Evolutionary conservation across 2,329 filamentous ascomycete species (phyloP).

Genomic region (Blastomyces gilchristii): DNA sequence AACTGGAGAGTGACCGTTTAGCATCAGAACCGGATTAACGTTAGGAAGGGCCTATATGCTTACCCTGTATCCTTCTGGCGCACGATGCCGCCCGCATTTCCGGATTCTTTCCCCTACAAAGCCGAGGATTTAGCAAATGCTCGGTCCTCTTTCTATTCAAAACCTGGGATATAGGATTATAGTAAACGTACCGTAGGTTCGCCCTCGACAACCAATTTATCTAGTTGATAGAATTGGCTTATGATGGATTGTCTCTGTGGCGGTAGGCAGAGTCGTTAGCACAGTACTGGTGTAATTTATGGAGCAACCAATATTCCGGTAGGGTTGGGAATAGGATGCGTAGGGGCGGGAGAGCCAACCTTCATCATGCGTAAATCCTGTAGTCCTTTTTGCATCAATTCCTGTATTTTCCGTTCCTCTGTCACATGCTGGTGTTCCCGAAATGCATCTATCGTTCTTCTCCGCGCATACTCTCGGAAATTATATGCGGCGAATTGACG

Average conservation of each 20-base stretch:
- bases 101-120: slow-evolving; percentile 56
- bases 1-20: slow-evolving; percentile 1
- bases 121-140: slow-evolving; percentile 6
- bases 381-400: slow-evolving; percentile 77
- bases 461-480: slow-evolving; percentile 91
- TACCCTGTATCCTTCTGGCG: slow-evolving; percentile 70
- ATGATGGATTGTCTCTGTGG: slow-evolving; percentile 83
- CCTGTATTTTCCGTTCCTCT: slow-evolving; percentile 70
- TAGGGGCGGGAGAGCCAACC: slow-evolving; percentile 46
- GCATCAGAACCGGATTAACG: background rate
- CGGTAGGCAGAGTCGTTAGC: slow-evolving; percentile 6
- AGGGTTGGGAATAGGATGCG: background rate
- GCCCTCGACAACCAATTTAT: slow-evolving; percentile 84
- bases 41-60: slow-evolving; percentile 22
- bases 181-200: slow-evolving; percentile 56
- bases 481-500: slow-evolving; percentile 89
- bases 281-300: background rate
- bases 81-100: slow-evolving; percentile 52
- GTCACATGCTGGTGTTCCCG: slow-evolving; percentile 63
- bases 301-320: background rate
- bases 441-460: slow-evolving; percentile 84
- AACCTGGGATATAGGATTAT: background rate
- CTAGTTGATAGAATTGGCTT: slow-evolving; percentile 88
- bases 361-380: slow-evolving; percentile 83
- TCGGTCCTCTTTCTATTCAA: background rate